A percentile compares a stretch with the other conserved stretches of the same genome.
phyloP scores from a whole-genome alignment of 1,284 basidiomycete species.

The Trametes versicolor region DNA sequence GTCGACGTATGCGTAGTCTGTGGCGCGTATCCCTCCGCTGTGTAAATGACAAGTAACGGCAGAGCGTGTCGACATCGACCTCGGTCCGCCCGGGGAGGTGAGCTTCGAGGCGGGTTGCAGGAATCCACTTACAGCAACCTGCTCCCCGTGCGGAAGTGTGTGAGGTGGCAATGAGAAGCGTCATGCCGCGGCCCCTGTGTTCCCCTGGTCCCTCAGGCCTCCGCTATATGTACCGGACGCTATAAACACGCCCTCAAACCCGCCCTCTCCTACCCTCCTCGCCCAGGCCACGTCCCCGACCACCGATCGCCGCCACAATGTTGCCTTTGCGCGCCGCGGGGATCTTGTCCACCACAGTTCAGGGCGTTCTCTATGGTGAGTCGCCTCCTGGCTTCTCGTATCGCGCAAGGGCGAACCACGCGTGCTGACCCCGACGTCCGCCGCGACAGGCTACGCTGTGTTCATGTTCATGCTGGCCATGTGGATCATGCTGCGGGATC shows the following conservation, averaged over 20 bases:
- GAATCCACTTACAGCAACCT: not conserved
- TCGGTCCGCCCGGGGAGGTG: not conserved
- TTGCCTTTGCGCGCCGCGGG: conserved; percentile 33
- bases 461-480: conserved; percentile 43
- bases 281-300: conserved; percentile 1
- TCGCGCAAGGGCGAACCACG: not conserved
- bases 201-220: conserved; percentile 7
- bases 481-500: conserved; percentile 40
- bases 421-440: not conserved
- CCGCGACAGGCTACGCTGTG: conserved; percentile 38
- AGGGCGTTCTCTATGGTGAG: conserved; percentile 43
- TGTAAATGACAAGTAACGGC: conserved; percentile 10
- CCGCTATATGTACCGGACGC: conserved; percentile 17
- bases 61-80: not conserved
- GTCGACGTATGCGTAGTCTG: not conserved
- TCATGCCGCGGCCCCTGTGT: conserved; percentile 13
- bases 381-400: not conserved
- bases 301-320: conserved; percentile 11
- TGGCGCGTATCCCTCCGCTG: not conserved
- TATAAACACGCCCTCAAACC: conserved; percentile 1
- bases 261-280: not conserved
- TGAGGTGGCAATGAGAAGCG: conserved; percentile 16
- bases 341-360: conserved; percentile 39
- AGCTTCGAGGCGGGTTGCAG: not conserved
- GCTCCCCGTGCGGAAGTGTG: conserved; percentile 3